Percentiles rank a stretch among this genome's conserved stretches.
Evolutionary conservation across 768 basidiomycete species (phyloP).

Genomic region (Suillus hirtellus): DNA sequence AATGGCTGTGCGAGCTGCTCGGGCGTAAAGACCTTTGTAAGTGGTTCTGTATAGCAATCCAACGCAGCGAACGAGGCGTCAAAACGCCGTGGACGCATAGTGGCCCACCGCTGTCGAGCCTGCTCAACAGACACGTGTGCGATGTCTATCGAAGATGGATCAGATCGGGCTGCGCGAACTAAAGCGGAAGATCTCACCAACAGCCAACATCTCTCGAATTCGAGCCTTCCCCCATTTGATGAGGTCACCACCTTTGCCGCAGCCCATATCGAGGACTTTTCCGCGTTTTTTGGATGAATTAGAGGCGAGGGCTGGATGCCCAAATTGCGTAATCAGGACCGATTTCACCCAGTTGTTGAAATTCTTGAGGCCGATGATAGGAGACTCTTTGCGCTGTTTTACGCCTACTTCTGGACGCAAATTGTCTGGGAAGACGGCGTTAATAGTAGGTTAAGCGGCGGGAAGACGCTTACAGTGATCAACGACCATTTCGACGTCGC

Average conservation of each 20-base stretch:
- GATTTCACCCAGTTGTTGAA: slow-evolving; percentile 99
- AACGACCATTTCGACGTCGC: slow-evolving; percentile 74
- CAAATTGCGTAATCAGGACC: slow-evolving; percentile 90
- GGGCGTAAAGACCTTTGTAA: slow-evolving; percentile 68
- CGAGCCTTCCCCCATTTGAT: slow-evolving; percentile 92
- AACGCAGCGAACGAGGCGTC: slow-evolving; percentile 80
- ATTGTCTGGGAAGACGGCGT: slow-evolving; percentile 63
- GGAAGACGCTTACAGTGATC: slow-evolving; percentile 66
- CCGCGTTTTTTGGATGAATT: slow-evolving; percentile 44
- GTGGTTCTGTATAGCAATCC: slow-evolving; percentile 82
- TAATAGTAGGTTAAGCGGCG: slow-evolving; percentile 9
- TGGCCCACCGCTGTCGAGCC: slow-evolving; percentile 72
- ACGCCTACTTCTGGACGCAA: slow-evolving; percentile 89
- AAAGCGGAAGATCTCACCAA: slow-evolving; percentile 50
- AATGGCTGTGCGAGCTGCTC: slow-evolving; percentile 66
- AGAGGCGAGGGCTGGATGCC: slow-evolving; percentile 62
- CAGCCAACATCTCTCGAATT: slow-evolving; percentile 74
- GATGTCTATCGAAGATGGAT: slow-evolving; percentile 58
- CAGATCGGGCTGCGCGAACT: background rate
- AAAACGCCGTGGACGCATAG: slow-evolving; percentile 55
- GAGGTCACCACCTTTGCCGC: slow-evolving; percentile 98
- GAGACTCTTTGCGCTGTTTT: slow-evolving; percentile 79
- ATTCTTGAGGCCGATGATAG: slow-evolving; percentile 94
- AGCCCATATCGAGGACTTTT: slow-evolving; percentile 93
- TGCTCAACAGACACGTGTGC: slow-evolving; percentile 88